Conservation (phyloP, 306 rosid species). For the Pachyrhizus erosus region DNA sequence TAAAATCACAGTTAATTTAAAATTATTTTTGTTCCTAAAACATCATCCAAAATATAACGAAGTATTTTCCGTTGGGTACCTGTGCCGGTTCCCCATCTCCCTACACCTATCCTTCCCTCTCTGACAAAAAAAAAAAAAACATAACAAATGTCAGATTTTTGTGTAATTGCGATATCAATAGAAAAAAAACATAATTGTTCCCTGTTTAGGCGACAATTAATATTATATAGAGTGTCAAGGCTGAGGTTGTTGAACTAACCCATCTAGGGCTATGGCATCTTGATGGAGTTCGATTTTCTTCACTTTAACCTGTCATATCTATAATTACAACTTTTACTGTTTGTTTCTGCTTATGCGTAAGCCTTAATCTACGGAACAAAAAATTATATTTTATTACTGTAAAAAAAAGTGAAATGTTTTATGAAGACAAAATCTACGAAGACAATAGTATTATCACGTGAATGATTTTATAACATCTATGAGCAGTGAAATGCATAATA, state of each 20-base stretch:
- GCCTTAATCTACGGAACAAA: constrained; percentile 33
- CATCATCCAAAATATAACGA: too few species aligned
- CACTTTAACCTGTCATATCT: not conserved
- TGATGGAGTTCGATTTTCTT: not conserved
- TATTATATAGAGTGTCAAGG: not conserved
- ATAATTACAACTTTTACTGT: not conserved
- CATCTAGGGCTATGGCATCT: not conserved
- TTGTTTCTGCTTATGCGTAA: constrained; percentile 7
- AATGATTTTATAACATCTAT: constrained; percentile 8
- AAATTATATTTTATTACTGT: not conserved
- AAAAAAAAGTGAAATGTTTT: not conserved
- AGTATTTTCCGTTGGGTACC: too few species aligned
- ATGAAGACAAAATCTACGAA: too few species aligned
- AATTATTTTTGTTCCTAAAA: too few species aligned
- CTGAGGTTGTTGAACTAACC: constrained; percentile 33
- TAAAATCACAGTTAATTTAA: too few species aligned
- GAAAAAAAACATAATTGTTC: not conserved
- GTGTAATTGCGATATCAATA: too few species aligned
- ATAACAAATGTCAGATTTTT: too few species aligned
- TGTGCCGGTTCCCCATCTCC: too few species aligned
- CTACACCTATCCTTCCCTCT: too few species aligned
- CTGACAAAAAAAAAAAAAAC: too few species aligned
- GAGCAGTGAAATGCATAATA: constrained; percentile 23
- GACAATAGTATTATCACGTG: constrained; percentile 34
- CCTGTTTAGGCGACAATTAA: not conserved